Percentiles rank a stretch among this genome's conserved stretches.
Conservation (phyloP, 768 basidiomycete genomes). For the Cyathus striatus region DNA sequence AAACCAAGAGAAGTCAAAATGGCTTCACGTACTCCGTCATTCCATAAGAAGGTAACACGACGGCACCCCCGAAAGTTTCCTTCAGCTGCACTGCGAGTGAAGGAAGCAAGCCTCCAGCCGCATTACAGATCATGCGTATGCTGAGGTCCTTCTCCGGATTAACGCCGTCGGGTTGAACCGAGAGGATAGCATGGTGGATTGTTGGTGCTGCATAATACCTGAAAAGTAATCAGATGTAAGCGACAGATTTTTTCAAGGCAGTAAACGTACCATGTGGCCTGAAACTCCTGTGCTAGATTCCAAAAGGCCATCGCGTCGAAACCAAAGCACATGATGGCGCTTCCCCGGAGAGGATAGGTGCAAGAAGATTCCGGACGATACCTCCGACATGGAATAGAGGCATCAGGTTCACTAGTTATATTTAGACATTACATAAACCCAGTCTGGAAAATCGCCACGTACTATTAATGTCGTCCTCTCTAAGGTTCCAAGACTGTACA, state of each 20-base stretch:
- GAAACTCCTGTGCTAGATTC: slow-evolving; percentile 29
- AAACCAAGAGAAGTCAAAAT: slow-evolving; percentile 4
- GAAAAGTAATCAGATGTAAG: slow-evolving; percentile 3
- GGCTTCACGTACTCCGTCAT: slow-evolving; percentile 41
- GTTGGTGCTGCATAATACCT: slow-evolving; percentile 50
- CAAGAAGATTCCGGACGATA: slow-evolving; percentile 52
- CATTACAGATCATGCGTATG: slow-evolving; percentile 44
- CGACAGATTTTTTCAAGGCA: background rate
- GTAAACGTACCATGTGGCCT: slow-evolving; percentile 43
- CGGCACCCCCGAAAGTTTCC: slow-evolving; percentile 43
- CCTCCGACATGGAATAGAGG: slow-evolving; percentile 60
- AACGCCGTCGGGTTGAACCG: slow-evolving; percentile 25
- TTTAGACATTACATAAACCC: slow-evolving; percentile 4
- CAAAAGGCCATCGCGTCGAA: slow-evolving; percentile 52
- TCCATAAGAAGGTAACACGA: slow-evolving; percentile 56
- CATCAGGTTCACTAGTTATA: slow-evolving; percentile 38
- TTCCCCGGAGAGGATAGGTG: slow-evolving; percentile 54
- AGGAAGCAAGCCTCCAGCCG: slow-evolving; percentile 49
- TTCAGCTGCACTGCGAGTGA: slow-evolving; percentile 44
- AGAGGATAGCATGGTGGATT: slow-evolving; percentile 44
- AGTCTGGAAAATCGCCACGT: slow-evolving; percentile 8
- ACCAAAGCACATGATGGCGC: slow-evolving; percentile 48
- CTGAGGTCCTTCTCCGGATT: slow-evolving; percentile 25
- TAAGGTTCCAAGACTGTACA: slow-evolving; percentile 36
- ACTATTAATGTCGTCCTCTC: slow-evolving; percentile 40